Conservation (phyloP, 1,139 yeast species). For the Candida albicans region DNA sequence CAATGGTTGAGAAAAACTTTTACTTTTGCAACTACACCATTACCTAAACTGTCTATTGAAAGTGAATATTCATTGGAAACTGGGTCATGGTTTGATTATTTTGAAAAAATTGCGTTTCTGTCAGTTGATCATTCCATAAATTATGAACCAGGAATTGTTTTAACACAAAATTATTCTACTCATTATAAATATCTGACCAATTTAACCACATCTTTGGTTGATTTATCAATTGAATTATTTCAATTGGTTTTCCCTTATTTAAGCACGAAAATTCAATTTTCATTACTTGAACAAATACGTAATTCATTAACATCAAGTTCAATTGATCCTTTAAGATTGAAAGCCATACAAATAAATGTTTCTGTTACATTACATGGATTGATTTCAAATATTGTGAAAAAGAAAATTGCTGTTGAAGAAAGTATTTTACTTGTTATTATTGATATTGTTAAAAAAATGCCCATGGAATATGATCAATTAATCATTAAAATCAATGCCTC, state of each 20-base stretch:
- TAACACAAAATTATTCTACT: conserved; percentile 29
- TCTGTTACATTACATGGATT: conserved; percentile 65
- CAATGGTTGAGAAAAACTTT: conserved; percentile 20
- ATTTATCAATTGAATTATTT: conserved; percentile 75
- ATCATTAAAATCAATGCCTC: conserved; percentile 62
- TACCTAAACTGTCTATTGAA: conserved; percentile 11
- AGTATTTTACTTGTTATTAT: conserved; percentile 51
- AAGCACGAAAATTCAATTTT: conserved; percentile 80
- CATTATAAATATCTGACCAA: conserved; percentile 27
- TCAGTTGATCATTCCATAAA: conserved; percentile 31
- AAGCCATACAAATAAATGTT: conserved; percentile 61
- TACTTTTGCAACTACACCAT: conserved; percentile 1
- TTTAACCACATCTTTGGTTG: conserved; percentile 60
- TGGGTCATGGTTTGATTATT: conserved; percentile 33
- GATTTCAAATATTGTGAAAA: conserved; percentile 34
- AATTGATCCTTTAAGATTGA: conserved; percentile 32
- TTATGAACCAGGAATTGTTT: conserved; percentile 35
- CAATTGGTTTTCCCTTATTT: conserved; percentile 70
- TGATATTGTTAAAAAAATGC: conserved; percentile 57
- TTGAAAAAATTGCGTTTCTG: conserved; percentile 28
- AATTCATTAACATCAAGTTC: conserved; percentile 41
- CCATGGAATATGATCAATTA: conserved; percentile 33
- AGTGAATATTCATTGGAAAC: conserved; percentile 1
- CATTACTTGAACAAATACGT: conserved; percentile 77
- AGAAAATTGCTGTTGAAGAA: conserved; percentile 33